Evolutionary conservation across 2,329 filamentous ascomycete species (phyloP).

Genomic region (Penicillium janthinellum): DNA sequence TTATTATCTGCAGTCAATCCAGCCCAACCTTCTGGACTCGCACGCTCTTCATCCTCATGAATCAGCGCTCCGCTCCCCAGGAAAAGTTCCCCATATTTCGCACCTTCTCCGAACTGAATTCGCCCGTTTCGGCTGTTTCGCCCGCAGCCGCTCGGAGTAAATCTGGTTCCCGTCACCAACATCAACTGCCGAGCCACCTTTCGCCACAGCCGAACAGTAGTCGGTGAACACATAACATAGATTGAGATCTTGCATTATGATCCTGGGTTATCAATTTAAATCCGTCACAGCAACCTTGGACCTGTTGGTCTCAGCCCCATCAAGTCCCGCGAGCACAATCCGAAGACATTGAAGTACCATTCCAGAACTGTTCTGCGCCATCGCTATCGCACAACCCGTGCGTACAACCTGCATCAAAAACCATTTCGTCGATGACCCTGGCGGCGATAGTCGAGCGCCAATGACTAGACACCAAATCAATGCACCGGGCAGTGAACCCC

Average conservation of each 20-base stretch:
- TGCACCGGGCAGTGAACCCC: slow-evolving; percentile 21
- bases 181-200: slow-evolving; percentile 11
- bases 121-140: neutral
- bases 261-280: neutral
- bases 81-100: slow-evolving; percentile 12
- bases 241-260: neutral
- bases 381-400: slow-evolving; percentile 18
- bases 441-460: slow-evolving; percentile 17
- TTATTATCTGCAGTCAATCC: neutral
- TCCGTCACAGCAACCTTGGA: neutral
- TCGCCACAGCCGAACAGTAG: neutral
- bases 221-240: no score
- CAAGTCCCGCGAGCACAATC: neutral
- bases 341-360: slow-evolving; percentile 7
- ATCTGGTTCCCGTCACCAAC: slow-evolving; percentile 6
- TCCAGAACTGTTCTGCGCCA: slow-evolving; percentile 18
- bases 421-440: slow-evolving; percentile 16
- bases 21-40: neutral
- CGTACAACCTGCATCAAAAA: slow-evolving; percentile 26
- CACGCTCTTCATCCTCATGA: no score
- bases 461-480: slow-evolving; percentile 25
- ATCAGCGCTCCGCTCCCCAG: slow-evolving; percentile 10
- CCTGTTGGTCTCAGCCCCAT: neutral
- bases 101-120: neutral
- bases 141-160: slow-evolving; percentile 10